Conservation (phyloP, 1,139 yeast species). For the Candida tropicalis region DNA sequence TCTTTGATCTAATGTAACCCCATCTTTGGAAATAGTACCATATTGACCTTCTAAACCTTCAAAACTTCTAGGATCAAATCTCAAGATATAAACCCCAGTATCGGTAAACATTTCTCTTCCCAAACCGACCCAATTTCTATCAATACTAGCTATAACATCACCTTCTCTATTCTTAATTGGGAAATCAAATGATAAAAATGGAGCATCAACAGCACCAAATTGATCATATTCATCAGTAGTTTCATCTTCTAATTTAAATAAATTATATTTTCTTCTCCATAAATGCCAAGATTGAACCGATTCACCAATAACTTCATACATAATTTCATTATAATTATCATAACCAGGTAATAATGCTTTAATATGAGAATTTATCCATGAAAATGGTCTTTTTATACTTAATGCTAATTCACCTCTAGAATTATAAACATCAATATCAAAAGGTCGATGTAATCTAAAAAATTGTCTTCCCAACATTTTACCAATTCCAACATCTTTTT, state of each 20-base stretch:
- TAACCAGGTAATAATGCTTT: slow-evolving; percentile 66
- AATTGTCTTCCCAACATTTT: slow-evolving; percentile 79
- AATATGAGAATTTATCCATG: slow-evolving; percentile 86
- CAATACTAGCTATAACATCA: slow-evolving; percentile 71
- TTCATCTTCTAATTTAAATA: slow-evolving; percentile 60
- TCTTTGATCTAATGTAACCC: slow-evolving; percentile 67
- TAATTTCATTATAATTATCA: slow-evolving; percentile 35
- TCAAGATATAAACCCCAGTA: slow-evolving; percentile 84
- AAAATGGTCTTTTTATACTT: slow-evolving; percentile 79
- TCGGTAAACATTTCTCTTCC: slow-evolving; percentile 93
- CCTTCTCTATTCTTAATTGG: slow-evolving; percentile 66
- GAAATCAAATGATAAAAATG: slow-evolving; percentile 83
- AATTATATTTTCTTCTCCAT: slow-evolving; percentile 85
- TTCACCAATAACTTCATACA: slow-evolving; percentile 71
- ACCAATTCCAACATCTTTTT: slow-evolving; percentile 70
- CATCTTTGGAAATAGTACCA: slow-evolving; percentile 13
- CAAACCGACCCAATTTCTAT: slow-evolving; percentile 93
- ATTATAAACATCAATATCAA: slow-evolving; percentile 79
- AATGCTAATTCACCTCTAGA: slow-evolving; percentile 66
- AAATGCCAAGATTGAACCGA: slow-evolving; percentile 91
- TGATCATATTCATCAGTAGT: slow-evolving; percentile 56
- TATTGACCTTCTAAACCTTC: slow-evolving; percentile 40
- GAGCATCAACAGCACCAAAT: slow-evolving; percentile 86
- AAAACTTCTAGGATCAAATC: slow-evolving; percentile 77
- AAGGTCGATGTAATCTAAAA: slow-evolving; percentile 82